Evolutionary conservation across 2,329 filamentous ascomycete species (phyloP), one percentile per base, ranked within the genome.

Genomic region (Gliomastix tumulicola): DNA sequence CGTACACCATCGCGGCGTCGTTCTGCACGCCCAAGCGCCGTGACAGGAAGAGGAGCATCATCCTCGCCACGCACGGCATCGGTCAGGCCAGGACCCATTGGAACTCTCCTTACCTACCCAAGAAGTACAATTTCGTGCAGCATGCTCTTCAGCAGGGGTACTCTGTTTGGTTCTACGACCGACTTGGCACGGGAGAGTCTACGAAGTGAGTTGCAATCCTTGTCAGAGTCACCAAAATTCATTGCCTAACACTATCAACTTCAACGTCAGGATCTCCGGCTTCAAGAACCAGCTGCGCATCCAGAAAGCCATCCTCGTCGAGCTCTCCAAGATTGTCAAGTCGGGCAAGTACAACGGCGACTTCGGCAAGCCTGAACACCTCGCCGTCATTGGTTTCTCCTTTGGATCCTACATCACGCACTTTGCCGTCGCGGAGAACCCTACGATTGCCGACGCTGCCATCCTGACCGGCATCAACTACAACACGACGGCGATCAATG

Each of bases 81-180:
- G 43, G 43, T 7, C 43, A 45, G 34, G 35, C 37, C 25, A 39
- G 43, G 11, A 40, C 42, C 15, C 43, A 45, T 15, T 45, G 43
- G 43, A 45, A 42, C 32, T 45, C 43, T 18, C 39, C 43, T 1
- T 44, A 44, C 11, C 19, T 28, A 35, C 43, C 43, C 3, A 39
- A 42, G 3, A 25, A 45, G 17, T 42, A 44, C 23, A 45, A 45
- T 33, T 45, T 45, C 37, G 43, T 45, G 3, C 39, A 45, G 21
- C 38, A 44, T 16, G 43, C 43, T 19, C 40, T 45, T 20, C 32
- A 34, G 4, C 31, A 42, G 1, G 43, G 42, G 2, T 45, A 45
- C 30, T 45, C 43, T 2, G 43, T 45, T 15, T 45, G 41, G 41
- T 45, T 45, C 19, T 45, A 45, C 15, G 42, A 45, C 18, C 39